Percentiles rank a stretch among this genome's conserved stretches.
Conservation (phyloP, 371 early-diverging fungal species). For the Apophysomyces elegans region DNA sequence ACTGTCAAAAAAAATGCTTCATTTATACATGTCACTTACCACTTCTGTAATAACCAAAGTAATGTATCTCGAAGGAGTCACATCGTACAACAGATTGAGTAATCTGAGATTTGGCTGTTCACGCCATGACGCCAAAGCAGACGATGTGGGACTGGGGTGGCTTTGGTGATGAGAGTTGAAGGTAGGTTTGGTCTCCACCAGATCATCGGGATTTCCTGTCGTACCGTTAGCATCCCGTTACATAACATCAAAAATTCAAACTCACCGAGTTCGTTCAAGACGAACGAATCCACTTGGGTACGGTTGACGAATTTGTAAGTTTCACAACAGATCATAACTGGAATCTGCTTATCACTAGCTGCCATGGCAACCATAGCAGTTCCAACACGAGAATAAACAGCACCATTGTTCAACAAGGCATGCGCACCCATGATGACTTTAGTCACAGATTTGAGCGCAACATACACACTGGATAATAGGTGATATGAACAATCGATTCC, state of each 20-base stretch:
- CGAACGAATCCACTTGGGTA: conserved; percentile 93
- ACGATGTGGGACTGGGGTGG: conserved; percentile 19
- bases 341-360: conserved; percentile 86
- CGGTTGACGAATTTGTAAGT: conserved; percentile 95
- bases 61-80: conserved; percentile 93
- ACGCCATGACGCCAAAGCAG: conserved; percentile 65
- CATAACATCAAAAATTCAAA: neutral
- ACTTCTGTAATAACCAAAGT: conserved; percentile 93
- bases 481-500: conserved; percentile 84
- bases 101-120: conserved; percentile 74
- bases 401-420: conserved; percentile 91
- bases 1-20: neutral
- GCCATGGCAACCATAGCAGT: conserved; percentile 93
- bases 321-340: conserved; percentile 96
- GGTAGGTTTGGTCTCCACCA: conserved; percentile 64
- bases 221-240: conserved; percentile 1
- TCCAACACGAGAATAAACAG: conserved; percentile 90
- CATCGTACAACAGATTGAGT: conserved; percentile 89
- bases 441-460: conserved; percentile 83
- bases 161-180: conserved; percentile 25
- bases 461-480: conserved; percentile 68
- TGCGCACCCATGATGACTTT: conserved; percentile 96
- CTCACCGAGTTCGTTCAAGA: conserved; percentile 91
- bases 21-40: neutral
- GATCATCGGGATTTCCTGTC: conserved; percentile 78